Conservation (phyloP, 1,284 basidiomycete species). For the Singerocomus inundabilis region DNA sequence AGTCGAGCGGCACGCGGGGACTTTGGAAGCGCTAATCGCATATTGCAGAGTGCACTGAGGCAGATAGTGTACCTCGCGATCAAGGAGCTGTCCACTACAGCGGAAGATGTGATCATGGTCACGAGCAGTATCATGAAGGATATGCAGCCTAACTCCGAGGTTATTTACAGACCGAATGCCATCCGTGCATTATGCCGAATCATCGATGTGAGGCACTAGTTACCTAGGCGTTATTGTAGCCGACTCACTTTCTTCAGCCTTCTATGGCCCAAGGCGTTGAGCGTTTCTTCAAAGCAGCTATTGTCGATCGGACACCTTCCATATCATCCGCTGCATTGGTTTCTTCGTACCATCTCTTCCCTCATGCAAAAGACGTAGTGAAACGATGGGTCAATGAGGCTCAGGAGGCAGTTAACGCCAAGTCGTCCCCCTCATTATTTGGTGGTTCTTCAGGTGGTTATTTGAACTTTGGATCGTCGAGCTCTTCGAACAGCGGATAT, state of each 20-base stretch:
- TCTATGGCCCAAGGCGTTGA: slow-evolving; percentile 99
- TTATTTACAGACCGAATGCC: slow-evolving; percentile 97
- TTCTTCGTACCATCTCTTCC: slow-evolving; percentile 96
- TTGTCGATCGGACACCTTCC: slow-evolving; percentile 95
- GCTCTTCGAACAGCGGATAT: slow-evolving; percentile 57
- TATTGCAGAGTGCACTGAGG: slow-evolving; percentile 81
- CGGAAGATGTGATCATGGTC: slow-evolving; percentile 99
- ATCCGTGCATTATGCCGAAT: slow-evolving; percentile 96
- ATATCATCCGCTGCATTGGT: slow-evolving; percentile 97
- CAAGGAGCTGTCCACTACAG: slow-evolving; percentile 95
- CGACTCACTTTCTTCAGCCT: slow-evolving; percentile 49
- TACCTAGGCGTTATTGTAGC: slow-evolving; percentile 4
- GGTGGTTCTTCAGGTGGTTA: slow-evolving; percentile 57
- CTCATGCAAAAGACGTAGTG: slow-evolving; percentile 90
- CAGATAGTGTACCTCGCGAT: slow-evolving; percentile 99
- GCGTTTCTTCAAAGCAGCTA: slow-evolving; percentile 99
- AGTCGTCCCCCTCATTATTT: slow-evolving; percentile 74
- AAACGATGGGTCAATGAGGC: slow-evolving; percentile 99
- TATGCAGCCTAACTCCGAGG: slow-evolving; percentile 99
- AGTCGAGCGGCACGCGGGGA: slow-evolving; percentile 37
- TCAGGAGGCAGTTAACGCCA: slow-evolving; percentile 93
- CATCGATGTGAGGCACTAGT: slow-evolving; percentile 80
- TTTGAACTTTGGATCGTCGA: slow-evolving; percentile 63
- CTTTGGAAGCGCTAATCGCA: slow-evolving; percentile 10
- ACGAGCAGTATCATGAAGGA: slow-evolving; percentile 99